Evolutionary conservation across 257 asterid species (phyloP), one percentile per base, ranked within the genome.

Genomic region (Scutellaria baicalensis): DNA sequence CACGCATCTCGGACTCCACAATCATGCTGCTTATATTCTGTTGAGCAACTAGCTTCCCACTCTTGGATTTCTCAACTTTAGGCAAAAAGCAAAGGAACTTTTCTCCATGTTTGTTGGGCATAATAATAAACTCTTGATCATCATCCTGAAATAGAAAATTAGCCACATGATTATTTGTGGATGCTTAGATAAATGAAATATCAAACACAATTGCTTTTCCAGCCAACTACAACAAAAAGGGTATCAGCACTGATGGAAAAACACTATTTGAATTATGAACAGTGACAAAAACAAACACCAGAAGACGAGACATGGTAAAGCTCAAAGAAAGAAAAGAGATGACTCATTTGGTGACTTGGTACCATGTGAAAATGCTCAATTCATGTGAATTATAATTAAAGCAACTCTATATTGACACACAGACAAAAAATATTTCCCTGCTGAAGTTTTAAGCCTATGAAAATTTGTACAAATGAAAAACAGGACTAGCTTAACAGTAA

Each of bases 71-170:
- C 78, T 94, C 86, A 76, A 84, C 84, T 80, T 87, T 92, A 62
- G 99, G 99, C 83, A 94, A 75, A 78, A 68, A 91, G 72, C 99
- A 94, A n/a, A 81, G 85, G 66, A 86, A 92, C 74, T 88, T 94
- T 63, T 89, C 96, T 49, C 97, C 97, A 45, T 79, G 82, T 67
- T 85, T 89, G 61, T 89, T 85, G 70, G 85, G 89, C 93, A 94
- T 91, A 62, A 79, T 66, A 67, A 86, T 56, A 57, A 92, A 88
- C 78, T 91, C 97, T 79, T 88, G 97, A 75, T 85, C 96, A 58
- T 85, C 89, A 56, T 91, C 93, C 99, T 91, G 87, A 73, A 67
- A 42, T 6, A 50, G 52, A 79, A 68, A 63, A 74, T 33, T 36
- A 50, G 20, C 54, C 42, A 64, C 27, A 21, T 14, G 42, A 51